phyloP scores from a whole-genome alignment of 257 asterid genomes.

The Jasminum sambac region DNA sequence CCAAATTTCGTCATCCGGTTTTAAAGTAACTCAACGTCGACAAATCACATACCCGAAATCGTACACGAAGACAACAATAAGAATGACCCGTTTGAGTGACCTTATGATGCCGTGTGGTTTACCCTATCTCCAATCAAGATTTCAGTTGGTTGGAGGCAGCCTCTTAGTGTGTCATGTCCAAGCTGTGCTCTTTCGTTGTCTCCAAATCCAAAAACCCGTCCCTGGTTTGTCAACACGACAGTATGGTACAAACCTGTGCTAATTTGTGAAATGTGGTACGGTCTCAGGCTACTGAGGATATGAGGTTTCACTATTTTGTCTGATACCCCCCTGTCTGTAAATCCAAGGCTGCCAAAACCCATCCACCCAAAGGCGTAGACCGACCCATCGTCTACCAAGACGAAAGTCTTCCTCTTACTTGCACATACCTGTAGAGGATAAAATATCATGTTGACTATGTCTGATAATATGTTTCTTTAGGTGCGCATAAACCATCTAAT shows the following conservation, averaged over 20 bases:
- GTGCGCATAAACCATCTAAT: no score
- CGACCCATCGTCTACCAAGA: conserved; percentile 65
- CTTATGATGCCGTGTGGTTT: background rate
- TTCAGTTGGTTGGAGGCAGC: conserved; percentile 67
- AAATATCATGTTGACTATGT: background rate
- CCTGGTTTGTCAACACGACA: conserved; percentile 60
- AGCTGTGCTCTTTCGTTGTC: conserved; percentile 88
- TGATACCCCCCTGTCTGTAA: conserved; percentile 57
- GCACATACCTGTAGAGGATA: conserved; percentile 64
- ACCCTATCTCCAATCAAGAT: conserved; percentile 34
- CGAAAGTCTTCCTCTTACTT: conserved; percentile 75
- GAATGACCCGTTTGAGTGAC: background rate
- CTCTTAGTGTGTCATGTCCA: conserved; percentile 67
- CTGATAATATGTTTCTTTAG: no score
- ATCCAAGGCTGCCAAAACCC: conserved; percentile 87
- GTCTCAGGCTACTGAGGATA: conserved; percentile 57
- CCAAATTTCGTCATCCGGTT: no score
- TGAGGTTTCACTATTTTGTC: conserved; percentile 59
- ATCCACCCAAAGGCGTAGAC: conserved; percentile 84
- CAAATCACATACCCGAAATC: no score
- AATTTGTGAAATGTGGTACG: conserved; percentile 68
- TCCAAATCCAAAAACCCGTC: conserved; percentile 69
- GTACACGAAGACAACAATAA: no score
- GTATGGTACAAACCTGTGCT: conserved; percentile 88
- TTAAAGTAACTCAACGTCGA: no score